phyloP scores from a whole-genome alignment of 345 rosid genomes.

The Jatropha curcas region DNA sequence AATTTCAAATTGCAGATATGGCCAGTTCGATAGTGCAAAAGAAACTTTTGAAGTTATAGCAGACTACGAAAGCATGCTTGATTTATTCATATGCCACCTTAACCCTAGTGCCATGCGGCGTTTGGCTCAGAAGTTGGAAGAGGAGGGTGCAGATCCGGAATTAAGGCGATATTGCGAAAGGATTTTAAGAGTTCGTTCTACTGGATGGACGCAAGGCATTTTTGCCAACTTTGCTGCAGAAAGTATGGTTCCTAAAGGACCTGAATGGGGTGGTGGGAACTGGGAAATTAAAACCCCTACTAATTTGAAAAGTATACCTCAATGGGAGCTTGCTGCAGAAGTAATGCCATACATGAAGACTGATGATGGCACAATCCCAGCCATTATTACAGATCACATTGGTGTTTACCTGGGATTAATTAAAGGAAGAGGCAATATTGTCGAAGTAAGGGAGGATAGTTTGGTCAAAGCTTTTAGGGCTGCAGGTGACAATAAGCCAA shows the following conservation, averaged over 20 bases:
- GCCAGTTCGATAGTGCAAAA: conserved; percentile 93
- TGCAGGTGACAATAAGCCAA: conserved; percentile 45
- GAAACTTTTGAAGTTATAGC: conserved; percentile 97
- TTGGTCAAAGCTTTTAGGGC: conserved; percentile 67
- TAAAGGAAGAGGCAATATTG: conserved; percentile 88
- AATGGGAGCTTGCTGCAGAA: conserved; percentile 95
- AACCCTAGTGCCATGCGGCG: conserved; percentile 99
- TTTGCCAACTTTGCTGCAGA: conserved; percentile 99
- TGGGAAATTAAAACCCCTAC: conserved; percentile 97
- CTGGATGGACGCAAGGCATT: conserved; percentile 98
- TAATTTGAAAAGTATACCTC: conserved; percentile 78
- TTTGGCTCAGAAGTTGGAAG: conserved; percentile 95
- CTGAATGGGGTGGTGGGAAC: conserved; percentile 99
- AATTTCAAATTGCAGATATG: conserved; percentile 64
- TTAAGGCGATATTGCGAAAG: conserved; percentile 89
- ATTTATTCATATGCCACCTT: conserved; percentile 94
- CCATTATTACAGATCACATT: conserved; percentile 80
- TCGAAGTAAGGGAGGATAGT: conserved; percentile 81
- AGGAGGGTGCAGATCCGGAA: conserved; percentile 83
- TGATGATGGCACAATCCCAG: conserved; percentile 90
- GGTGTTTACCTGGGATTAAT: conserved; percentile 93
- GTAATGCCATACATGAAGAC: conserved; percentile 99
- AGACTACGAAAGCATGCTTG: conserved; percentile 93
- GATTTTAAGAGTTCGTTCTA: conserved; percentile 85
- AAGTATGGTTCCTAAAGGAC: conserved; percentile 97